Evolutionary conservation across 1,284 basidiomycete genomes (phyloP).

Genomic region (Sporisorium exsertum): DNA sequence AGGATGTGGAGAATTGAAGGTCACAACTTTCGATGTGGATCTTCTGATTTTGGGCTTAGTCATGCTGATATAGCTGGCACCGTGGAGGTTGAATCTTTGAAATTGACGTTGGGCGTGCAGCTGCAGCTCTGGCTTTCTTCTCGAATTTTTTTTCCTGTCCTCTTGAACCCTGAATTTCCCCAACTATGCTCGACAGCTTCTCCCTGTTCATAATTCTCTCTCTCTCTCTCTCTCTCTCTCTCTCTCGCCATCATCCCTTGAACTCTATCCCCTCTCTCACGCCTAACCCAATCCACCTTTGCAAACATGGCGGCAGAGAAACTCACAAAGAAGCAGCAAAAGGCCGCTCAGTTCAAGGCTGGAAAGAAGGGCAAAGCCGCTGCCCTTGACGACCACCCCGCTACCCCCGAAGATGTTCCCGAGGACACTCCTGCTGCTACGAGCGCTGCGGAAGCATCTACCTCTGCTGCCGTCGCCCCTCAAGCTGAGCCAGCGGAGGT

Average conservation of each 20-base stretch:
- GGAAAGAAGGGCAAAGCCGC: slow-evolving; percentile 44
- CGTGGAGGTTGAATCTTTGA: slow-evolving; percentile 34
- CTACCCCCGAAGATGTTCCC: slow-evolving; percentile 29
- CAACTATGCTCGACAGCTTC: neutral
- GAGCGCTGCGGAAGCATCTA: slow-evolving; percentile 6
- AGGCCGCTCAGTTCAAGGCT: slow-evolving; percentile 55
- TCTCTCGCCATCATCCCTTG: neutral
- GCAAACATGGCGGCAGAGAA: slow-evolving; percentile 33
- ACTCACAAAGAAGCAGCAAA: slow-evolving; percentile 63
- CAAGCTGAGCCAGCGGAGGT: neutral
- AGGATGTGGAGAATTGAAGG: slow-evolving; percentile 12
- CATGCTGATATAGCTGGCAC: slow-evolving; percentile 18
- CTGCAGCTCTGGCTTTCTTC: neutral
- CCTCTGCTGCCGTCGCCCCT: neutral
- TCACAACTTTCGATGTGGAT: slow-evolving; percentile 3
- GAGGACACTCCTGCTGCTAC: slow-evolving; percentile 13
- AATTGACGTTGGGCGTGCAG: neutral
- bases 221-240: neutral
- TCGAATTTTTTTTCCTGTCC: slow-evolving; percentile 5
- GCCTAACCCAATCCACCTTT: neutral
- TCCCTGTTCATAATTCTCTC: no score
- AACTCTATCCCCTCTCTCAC: neutral
- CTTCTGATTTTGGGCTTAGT: slow-evolving; percentile 32
- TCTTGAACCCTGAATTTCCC: slow-evolving; percentile 37
- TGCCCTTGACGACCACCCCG: slow-evolving; percentile 28